Conservation (phyloP, 2,329 filamentous ascomycete species). For the Sphaerulina vaccinii region DNA sequence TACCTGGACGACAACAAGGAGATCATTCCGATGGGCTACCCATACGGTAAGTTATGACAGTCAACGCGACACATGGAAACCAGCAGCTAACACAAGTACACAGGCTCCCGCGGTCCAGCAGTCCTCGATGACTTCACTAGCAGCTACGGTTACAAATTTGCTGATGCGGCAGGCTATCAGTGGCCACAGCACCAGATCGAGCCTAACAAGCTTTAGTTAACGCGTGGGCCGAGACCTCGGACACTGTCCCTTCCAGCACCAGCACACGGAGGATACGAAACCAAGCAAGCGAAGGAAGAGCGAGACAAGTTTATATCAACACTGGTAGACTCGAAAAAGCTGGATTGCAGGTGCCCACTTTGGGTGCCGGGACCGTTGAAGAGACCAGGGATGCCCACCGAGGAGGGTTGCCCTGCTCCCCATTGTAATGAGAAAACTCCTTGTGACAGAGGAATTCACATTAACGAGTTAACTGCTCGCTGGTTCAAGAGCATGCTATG, state of each 20-base stretch:
- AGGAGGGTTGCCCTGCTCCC: too few relatives aligned
- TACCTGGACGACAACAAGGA: conserved; percentile 99
- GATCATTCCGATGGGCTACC: conserved; percentile 99
- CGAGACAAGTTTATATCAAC: not conserved
- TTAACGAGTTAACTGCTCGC: not conserved
- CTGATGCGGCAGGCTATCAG: conserved; percentile 91
- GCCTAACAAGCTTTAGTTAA: conserved; percentile 72
- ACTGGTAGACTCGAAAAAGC: too few relatives aligned
- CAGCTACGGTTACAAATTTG: conserved; percentile 98
- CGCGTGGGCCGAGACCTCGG: not conserved
- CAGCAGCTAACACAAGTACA: conserved; percentile 21
- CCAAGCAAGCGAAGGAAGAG: not conserved
- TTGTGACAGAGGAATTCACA: conserved; percentile 2
- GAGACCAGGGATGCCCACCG: too few relatives aligned
- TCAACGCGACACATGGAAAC: not conserved
- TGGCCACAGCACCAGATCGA: conserved; percentile 75
- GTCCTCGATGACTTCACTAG: conserved; percentile 98
- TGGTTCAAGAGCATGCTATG: not conserved
- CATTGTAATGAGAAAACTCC: not conserved
- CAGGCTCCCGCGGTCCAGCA: conserved; percentile 92
- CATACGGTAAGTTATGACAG: conserved; percentile 71
- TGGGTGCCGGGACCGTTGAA: too few relatives aligned
- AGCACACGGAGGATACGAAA: not conserved
- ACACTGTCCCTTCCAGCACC: not conserved
- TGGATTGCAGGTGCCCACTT: too few relatives aligned